Base-by-base conservation (phyloP, 2,329 filamentous ascomycete genomes). In the Beauveria rudraprayagi region DNA sequence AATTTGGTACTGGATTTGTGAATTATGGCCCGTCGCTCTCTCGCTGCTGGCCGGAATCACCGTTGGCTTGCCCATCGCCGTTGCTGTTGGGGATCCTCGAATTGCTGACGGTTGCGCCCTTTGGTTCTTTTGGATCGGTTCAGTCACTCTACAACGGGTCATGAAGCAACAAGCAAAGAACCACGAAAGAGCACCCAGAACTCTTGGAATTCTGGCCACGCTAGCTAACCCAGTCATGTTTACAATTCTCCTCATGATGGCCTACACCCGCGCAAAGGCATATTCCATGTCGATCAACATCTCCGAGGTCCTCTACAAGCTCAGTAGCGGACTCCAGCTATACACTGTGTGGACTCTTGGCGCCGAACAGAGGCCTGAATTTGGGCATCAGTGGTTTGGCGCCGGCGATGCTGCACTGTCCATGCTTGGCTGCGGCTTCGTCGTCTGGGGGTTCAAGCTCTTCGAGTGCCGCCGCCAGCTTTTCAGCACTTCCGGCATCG, bases 381-480 rank as follows among this genome's bases (percentile, higher is more conserved):
- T 24, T 55, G 3, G 67, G 69, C 30, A 64, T 61, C 3, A 58
- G 1, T 74, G 72, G 70, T 75, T 77, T 56, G 78, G 78, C 2
- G 79, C 80, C 0, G 80, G 80, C 9, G 80, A 82, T 62, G 67
- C 76, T 3, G 80, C 80, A 0, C 71, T 77, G 1, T 77, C 78
- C 0, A 67, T 82, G 3, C 77, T 83, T 3, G 78, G 82, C 65
- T 75, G 77, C 3, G 80, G 80, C 11, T 80, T 83, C 26, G 72
- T 82, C 3, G 72, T 76, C 3, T 83, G 80, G 80, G 80, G 80
- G 0, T 76, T 83, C 64, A 83, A 82, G 68, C 71, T 83, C 3
- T 80, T 77, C 65, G 78, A 81, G 63, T 80, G 78, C 67, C 77
- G 79, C 4, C 63, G 65, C 2, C 77, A 79, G 55, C 71, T 83